Conservation (phyloP, 2,329 filamentous ascomycete genomes). For the Aspergillus vadensis region DNA sequence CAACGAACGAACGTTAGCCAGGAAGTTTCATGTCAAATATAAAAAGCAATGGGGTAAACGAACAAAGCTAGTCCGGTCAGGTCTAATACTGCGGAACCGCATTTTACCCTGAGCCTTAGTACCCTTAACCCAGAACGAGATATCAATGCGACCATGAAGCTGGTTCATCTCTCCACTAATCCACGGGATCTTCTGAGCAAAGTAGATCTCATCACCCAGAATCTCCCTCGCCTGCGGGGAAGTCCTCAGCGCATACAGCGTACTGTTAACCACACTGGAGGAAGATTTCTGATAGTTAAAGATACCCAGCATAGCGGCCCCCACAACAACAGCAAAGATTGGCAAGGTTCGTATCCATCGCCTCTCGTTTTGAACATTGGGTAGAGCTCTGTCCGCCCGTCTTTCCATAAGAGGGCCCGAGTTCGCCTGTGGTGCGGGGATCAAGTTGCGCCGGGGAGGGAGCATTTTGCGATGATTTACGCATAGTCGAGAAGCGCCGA, state of each 20-base stretch:
- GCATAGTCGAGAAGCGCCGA: slow-evolving; percentile 21
- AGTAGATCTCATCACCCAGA: slow-evolving; percentile 86
- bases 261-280: slow-evolving; percentile 81
- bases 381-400: slow-evolving; percentile 56
- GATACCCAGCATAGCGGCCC: slow-evolving; percentile 75
- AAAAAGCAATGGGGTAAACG: slow-evolving; percentile 32
- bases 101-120: slow-evolving; percentile 71
- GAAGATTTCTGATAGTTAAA: slow-evolving; percentile 99
- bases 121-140: slow-evolving; percentile 83
- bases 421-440: slow-evolving; percentile 53
- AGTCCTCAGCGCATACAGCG: slow-evolving; percentile 88
- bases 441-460: slow-evolving; percentile 45
- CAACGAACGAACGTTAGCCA: slow-evolving; percentile 7
- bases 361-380: slow-evolving; percentile 49
- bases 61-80: slow-evolving; percentile 62
- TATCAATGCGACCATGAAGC: slow-evolving; percentile 85
- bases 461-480: slow-evolving; percentile 14
- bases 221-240: slow-evolving; percentile 71
- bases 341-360: slow-evolving; percentile 75
- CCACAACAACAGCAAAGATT: slow-evolving; percentile 74
- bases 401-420: slow-evolving; percentile 56
- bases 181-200: slow-evolving; percentile 76
- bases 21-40: background rate
- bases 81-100: slow-evolving; percentile 76
- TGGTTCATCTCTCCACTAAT: slow-evolving; percentile 89